Evolutionary conservation across 176 grass and related monocot species (phyloP).

Genomic region (Musa acuminata): DNA sequence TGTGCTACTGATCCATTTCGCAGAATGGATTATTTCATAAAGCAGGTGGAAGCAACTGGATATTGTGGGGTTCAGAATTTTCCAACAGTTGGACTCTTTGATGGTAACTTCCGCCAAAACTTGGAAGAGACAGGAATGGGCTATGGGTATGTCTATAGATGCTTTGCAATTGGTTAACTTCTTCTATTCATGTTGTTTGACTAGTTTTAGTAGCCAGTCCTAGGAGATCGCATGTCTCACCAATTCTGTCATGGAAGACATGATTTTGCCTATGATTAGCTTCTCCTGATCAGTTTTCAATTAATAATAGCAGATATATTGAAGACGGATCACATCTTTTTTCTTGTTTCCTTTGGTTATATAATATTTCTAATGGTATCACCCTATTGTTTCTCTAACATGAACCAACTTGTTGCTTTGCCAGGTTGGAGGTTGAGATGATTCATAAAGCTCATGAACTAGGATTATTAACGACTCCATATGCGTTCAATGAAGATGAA

Average conservation of each 20-base stretch:
- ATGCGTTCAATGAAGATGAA: slow-evolving; percentile 80
- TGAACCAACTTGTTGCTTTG: background rate
- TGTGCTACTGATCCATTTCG: slow-evolving; percentile 93
- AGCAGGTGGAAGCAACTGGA: slow-evolving; percentile 62
- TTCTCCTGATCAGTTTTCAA: no score
- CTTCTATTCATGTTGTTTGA: background rate
- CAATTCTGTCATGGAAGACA: no score
- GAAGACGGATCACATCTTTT: no score
- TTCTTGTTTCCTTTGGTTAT: no score
- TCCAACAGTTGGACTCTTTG: slow-evolving; percentile 87
- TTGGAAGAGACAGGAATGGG: slow-evolving; percentile 99
- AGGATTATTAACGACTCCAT: slow-evolving; percentile 83
- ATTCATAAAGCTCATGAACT: slow-evolving; percentile 63
- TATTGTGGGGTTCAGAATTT: slow-evolving; percentile 93
- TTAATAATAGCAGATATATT: no score
- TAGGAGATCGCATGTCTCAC: no score
- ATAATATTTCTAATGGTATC: no score
- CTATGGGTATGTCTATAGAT: slow-evolving; percentile 48
- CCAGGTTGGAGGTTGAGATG: slow-evolving; percentile 90
- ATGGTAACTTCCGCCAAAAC: slow-evolving; percentile 86
- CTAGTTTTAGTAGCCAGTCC: no score
- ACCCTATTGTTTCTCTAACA: no score
- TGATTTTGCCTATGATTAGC: no score
- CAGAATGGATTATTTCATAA: slow-evolving; percentile 79
- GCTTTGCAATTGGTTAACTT: background rate